phyloP scores from a whole-genome alignment of 306 rosid species.

The Castanea mollissima region DNA sequence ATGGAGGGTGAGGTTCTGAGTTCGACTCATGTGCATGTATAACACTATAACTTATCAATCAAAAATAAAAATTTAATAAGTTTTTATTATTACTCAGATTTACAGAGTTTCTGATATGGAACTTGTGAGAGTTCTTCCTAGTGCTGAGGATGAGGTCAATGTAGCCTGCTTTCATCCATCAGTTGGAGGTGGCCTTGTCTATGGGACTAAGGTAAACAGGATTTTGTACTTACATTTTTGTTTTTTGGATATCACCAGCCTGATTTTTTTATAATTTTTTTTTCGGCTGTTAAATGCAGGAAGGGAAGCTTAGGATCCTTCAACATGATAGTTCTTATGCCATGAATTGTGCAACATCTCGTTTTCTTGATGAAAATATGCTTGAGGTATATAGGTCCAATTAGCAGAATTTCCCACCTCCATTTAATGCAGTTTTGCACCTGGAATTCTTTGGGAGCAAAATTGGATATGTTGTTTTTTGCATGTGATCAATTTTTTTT shows the following conservation, averaged over 20 bases:
- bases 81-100: not conserved
- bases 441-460: not conserved
- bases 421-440: not conserved
- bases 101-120: slow-evolving; percentile 61
- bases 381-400: slow-evolving; percentile 43
- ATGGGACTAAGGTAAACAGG: slow-evolving; percentile 52
- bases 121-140: slow-evolving; percentile 58
- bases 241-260: not conserved
- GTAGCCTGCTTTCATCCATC: slow-evolving; percentile 66
- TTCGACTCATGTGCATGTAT: too few species aligned
- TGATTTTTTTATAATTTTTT: not conserved
- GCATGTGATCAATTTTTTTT: not conserved
- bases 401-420: not conserved
- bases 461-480: not conserved
- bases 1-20: too few species aligned
- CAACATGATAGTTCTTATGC: slow-evolving; percentile 41
- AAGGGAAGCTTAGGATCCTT: slow-evolving; percentile 60
- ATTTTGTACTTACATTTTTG: not conserved
- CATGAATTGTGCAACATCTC: slow-evolving; percentile 22
- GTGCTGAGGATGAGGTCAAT: slow-evolving; percentile 65
- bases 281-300: slow-evolving; percentile 31
- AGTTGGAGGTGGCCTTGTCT: slow-evolving; percentile 60
- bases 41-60: too few species aligned
- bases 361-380: slow-evolving; percentile 47
- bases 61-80: too few species aligned